phyloP scores from a whole-genome alignment of 2,329 filamentous ascomycete genomes.

The Colletotrichum sojae region DNA sequence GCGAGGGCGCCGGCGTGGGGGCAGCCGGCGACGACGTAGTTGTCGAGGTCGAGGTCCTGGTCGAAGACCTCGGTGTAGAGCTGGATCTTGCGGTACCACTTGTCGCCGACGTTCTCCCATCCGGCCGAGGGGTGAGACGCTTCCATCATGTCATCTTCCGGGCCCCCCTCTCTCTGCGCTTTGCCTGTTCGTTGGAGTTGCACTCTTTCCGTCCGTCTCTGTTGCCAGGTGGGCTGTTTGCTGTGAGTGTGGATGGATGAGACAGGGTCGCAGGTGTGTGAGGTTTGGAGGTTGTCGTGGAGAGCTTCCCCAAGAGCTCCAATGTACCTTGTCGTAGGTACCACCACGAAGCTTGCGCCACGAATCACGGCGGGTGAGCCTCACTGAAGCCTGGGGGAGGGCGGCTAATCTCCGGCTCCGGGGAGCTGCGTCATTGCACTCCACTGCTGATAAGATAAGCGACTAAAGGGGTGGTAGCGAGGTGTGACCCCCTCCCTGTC shows the following conservation, averaged over 20 bases:
- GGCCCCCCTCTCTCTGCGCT: neutral
- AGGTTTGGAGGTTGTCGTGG: neutral
- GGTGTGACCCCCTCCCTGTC: neutral
- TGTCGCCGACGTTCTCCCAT: conserved; percentile 94
- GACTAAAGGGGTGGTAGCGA: neutral
- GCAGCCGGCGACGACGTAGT: conserved; percentile 91
- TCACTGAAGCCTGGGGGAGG: neutral
- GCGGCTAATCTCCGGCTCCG: conserved; percentile 34
- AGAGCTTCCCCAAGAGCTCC: conserved; percentile 24
- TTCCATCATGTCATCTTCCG: conserved; percentile 64
- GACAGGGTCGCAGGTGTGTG: neutral
- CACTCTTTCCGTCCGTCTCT: neutral
- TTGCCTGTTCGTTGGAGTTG: neutral
- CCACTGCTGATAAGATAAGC: neutral
- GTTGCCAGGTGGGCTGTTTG: neutral
- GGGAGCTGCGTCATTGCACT: conserved; percentile 35
- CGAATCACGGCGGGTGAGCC: conserved; percentile 22
- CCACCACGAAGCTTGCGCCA: conserved; percentile 36
- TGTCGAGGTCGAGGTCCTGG: conserved; percentile 92
- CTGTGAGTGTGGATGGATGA: neutral
- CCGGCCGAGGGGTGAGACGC: conserved; percentile 80
- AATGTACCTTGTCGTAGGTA: neutral
- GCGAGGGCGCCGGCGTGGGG: conserved; percentile 93
- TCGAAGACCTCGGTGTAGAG: conserved; percentile 96
- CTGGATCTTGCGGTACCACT: conserved; percentile 95